Evolutionary conservation across 345 rosid genomes (phyloP).

Genomic region (Citrus hindsii): DNA sequence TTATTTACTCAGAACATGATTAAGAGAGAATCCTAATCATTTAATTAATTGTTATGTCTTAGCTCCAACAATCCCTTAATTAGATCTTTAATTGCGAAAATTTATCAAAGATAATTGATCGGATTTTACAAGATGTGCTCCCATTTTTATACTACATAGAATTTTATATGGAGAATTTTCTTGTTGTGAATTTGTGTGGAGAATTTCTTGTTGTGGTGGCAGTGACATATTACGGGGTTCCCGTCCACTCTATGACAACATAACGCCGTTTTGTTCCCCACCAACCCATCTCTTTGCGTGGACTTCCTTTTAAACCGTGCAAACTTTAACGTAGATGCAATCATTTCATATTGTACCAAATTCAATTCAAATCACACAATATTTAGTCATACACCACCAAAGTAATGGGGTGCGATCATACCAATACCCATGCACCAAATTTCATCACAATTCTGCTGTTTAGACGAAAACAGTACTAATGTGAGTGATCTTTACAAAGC

Average conservation of each 20-base stretch:
- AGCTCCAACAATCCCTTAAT: not conserved
- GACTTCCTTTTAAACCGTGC: slow-evolving; percentile 5
- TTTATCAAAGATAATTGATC: too few relatives aligned
- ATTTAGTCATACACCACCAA: not conserved
- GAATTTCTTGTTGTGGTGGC: not conserved
- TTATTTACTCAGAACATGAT: too few relatives aligned
- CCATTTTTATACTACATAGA: too few relatives aligned
- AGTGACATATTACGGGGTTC: slow-evolving; percentile 1
- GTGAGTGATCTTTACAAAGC: too few relatives aligned
- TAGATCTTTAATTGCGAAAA: not conserved
- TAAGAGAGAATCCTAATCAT: rapidly evolving
- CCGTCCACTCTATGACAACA: not conserved
- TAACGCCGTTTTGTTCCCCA: slow-evolving; percentile 22
- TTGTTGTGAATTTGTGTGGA: too few relatives aligned
- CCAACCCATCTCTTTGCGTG: slow-evolving; percentile 11
- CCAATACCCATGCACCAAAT: too few relatives aligned
- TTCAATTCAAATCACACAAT: not conserved
- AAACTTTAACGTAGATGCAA: not conserved
- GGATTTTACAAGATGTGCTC: too few relatives aligned
- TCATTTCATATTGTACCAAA: not conserved
- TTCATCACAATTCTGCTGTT: too few relatives aligned
- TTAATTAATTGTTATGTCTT: not conserved
- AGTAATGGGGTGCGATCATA: too few relatives aligned
- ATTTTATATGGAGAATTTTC: too few relatives aligned
- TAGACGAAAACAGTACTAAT: too few relatives aligned